These are phyloP conservation scores for Phytophthora constricta DNA, from an alignment of 352 stramenopile species.

Conservation along the genomic window DNA sequence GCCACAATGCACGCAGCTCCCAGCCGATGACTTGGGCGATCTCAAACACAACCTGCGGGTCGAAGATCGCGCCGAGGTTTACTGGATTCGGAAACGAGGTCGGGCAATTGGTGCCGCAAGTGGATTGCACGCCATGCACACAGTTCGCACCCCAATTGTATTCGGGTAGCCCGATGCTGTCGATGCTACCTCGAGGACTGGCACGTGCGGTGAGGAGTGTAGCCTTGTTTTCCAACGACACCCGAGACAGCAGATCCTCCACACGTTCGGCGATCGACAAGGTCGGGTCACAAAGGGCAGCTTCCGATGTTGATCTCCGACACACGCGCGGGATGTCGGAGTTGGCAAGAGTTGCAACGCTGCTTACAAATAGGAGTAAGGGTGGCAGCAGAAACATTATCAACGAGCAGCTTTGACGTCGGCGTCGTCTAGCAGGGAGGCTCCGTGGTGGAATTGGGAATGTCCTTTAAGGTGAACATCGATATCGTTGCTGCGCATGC, in stretches of 20 bases:
- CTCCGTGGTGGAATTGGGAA: no score
- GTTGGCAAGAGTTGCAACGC: no score
- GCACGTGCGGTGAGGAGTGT: constrained; percentile 64
- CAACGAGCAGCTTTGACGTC: no score
- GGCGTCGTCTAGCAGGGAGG: no score
- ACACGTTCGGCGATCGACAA: constrained; percentile 61
- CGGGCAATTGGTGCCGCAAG: constrained; percentile 62
- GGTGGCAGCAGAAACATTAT: no score
- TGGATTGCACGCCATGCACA: constrained; percentile 89
- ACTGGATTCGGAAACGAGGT: constrained; percentile 91
- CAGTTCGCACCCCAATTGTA: constrained; percentile 94
- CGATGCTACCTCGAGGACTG: constrained; percentile 64
- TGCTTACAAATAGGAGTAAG: no score
- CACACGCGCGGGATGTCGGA: constrained; percentile 54
- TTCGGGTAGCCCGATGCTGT: constrained; percentile 69
- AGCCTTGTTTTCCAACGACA: constrained; percentile 73
- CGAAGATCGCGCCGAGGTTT: constrained; percentile 66
- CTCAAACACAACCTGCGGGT: background rate
- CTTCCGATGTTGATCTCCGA: constrained; percentile 24
- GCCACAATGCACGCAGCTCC: background rate
- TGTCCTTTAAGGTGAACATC: no score
- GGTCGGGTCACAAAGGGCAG: constrained; percentile 78
- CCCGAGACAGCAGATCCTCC: constrained; percentile 62
- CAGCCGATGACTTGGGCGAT: background rate
- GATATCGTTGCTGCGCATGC: no score